Evolutionary conservation across 371 early-diverging fungal genomes (phyloP).

Genomic region (Zychaea mexicana): DNA sequence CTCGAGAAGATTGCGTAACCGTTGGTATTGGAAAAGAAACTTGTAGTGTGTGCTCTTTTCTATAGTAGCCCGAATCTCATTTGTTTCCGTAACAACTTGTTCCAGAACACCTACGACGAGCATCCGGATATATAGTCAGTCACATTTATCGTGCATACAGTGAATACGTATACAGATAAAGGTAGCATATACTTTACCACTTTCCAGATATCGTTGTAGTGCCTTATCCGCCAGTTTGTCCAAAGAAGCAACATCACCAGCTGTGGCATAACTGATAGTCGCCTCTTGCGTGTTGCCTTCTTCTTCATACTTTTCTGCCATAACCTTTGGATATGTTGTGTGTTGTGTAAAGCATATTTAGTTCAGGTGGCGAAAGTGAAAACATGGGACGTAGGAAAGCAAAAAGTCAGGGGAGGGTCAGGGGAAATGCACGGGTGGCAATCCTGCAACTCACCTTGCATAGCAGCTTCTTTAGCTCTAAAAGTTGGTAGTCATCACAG

Average conservation of each 20-base stretch:
- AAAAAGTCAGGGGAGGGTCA: neutral
- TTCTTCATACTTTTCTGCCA: conserved; percentile 23
- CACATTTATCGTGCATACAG: neutral
- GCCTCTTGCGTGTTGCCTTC: conserved; percentile 16
- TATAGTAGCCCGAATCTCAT: conserved; percentile 6
- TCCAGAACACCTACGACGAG: conserved; percentile 12
- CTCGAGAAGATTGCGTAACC: conserved; percentile 15
- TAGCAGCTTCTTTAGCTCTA: neutral
- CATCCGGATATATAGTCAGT: no score
- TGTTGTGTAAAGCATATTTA: no score
- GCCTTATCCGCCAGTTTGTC: conserved; percentile 22
- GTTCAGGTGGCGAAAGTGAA: no score
- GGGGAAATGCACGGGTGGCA: neutral
- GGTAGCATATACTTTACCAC: neutral
- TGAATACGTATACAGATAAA: neutral
- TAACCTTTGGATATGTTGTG: neutral
- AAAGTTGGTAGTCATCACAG: neutral
- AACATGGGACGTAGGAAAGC: no score
- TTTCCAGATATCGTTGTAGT: conserved; percentile 21
- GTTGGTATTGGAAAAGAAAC: conserved; percentile 19
- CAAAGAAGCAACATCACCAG: conserved; percentile 19
- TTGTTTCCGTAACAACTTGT: conserved; percentile 13
- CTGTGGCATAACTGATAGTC: conserved; percentile 24
- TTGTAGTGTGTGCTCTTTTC: conserved; percentile 23
- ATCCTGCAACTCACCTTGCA: conserved; percentile 6